Evolutionary conservation across 805 yeast genomes (phyloP).

Genomic region (Kuraishia capsulata): DNA sequence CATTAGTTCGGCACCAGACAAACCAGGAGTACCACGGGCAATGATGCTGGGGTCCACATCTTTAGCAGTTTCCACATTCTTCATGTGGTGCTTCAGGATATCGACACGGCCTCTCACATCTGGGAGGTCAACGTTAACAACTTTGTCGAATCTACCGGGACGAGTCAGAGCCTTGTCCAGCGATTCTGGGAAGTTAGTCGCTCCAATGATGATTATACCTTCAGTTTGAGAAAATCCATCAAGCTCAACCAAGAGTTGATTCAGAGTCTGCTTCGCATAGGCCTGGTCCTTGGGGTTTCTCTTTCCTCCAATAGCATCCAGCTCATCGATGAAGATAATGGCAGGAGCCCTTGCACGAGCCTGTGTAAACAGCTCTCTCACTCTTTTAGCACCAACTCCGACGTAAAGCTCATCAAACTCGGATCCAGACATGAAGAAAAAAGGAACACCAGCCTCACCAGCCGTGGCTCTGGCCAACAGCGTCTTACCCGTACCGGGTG

Average conservation of each 20-base stretch:
- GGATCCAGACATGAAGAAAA: constrained; percentile 96
- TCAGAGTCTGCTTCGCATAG: constrained; percentile 93
- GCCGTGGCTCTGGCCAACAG: constrained; percentile 96
- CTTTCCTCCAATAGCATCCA: constrained; percentile 98
- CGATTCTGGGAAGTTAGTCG: constrained; percentile 96
- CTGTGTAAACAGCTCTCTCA: constrained; percentile 85
- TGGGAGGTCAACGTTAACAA: constrained; percentile 90
- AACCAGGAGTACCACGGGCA: constrained; percentile 97
- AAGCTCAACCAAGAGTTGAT: constrained; percentile 89
- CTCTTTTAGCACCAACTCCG: constrained; percentile 98
- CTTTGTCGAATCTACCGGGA: constrained; percentile 97
- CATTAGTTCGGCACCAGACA: constrained; percentile 96
- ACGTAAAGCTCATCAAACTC: constrained; percentile 97
- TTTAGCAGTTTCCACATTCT: constrained; percentile 76
- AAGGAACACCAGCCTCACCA: constrained; percentile 98
- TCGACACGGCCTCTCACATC: constrained; percentile 97
- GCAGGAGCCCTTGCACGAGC: constrained; percentile 97
- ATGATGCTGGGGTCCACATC: constrained; percentile 82
- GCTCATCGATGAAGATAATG: constrained; percentile 92
- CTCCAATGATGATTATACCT: constrained; percentile 94
- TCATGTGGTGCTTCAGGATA: constrained; percentile 84
- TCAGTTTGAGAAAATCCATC: constrained; percentile 92
- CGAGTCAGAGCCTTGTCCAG: constrained; percentile 95
- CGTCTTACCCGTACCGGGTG: constrained; percentile 99
- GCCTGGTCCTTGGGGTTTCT: constrained; percentile 98